Conservation (phyloP, 164 flowering plant genomes). For the Berberis vulgaris region DNA sequence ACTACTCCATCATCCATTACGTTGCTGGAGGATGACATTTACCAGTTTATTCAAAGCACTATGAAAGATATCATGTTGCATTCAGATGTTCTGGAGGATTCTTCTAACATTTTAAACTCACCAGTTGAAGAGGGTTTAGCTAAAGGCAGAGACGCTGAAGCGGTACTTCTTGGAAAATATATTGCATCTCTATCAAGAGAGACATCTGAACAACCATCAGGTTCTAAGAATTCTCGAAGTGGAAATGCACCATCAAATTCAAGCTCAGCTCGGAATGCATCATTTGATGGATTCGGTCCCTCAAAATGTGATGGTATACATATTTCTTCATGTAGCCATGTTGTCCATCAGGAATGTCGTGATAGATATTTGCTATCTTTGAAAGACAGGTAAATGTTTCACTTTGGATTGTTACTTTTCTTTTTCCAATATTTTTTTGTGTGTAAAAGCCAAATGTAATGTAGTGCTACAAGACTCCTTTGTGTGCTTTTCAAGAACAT, state of each 20-base stretch:
- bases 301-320: slow-evolving; percentile 72
- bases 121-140: slow-evolving; percentile 16
- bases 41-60: slow-evolving; percentile 28
- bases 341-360: slow-evolving; percentile 89
- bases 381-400: slow-evolving; percentile 57
- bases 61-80: slow-evolving; percentile 15
- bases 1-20: slow-evolving; percentile 24
- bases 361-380: slow-evolving; percentile 73
- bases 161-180: slow-evolving; percentile 46
- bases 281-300: slow-evolving; percentile 69
- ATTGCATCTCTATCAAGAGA: slow-evolving; percentile 40
- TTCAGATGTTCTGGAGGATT: slow-evolving; percentile 14
- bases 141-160: slow-evolving; percentile 18
- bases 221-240: slow-evolving; percentile 20
- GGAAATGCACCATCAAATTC: slow-evolving; percentile 19
- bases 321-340: slow-evolving; percentile 98
- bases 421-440: neutral
- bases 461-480: neutral
- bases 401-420: neutral
- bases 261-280: slow-evolving; percentile 9
- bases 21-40: slow-evolving; percentile 50
- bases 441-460: neutral
- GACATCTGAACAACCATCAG: slow-evolving; percentile 24
- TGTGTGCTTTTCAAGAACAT: neutral
- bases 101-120: slow-evolving; percentile 5